Evolutionary conservation across 805 yeast species (phyloP).

Genomic region (Metschnikowia corniflorae): DNA sequence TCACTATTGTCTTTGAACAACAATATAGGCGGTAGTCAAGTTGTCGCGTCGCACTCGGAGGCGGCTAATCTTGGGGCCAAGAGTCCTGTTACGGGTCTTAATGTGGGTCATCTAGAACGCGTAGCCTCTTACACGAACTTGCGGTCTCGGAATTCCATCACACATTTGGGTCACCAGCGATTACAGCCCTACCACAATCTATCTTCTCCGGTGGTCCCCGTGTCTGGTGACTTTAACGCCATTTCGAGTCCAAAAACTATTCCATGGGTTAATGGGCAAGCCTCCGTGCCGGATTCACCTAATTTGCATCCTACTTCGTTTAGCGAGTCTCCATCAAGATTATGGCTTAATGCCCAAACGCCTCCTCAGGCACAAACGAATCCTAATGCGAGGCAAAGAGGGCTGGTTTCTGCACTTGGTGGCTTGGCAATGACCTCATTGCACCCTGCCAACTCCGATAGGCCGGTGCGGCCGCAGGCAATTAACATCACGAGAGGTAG

Average conservation of each 20-base stretch:
- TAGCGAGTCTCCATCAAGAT: conserved; percentile 54
- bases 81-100: conserved; percentile 4
- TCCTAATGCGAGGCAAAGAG: conserved; percentile 20
- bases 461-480: conserved; percentile 1
- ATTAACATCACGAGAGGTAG: conserved; percentile 8
- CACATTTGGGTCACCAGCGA: conserved; percentile 30
- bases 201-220: conserved; percentile 20
- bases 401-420: conserved; percentile 7
- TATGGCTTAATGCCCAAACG: conserved; percentile 50
- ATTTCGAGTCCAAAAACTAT: conserved; percentile 26
- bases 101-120: conserved; percentile 12
- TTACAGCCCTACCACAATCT: conserved; percentile 35
- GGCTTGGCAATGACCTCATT: conserved; percentile 3
- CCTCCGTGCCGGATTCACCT: conserved; percentile 48
- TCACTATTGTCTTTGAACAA: conserved; percentile 36
- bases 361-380: conserved; percentile 41
- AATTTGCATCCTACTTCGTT: conserved; percentile 48
- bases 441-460: conserved; percentile 1
- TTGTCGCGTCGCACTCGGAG: conserved; percentile 1
- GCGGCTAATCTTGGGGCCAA: conserved; percentile 1
- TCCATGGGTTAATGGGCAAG: conserved; percentile 22
- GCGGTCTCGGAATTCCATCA: conserved; percentile 18
- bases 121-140: conserved; percentile 17
- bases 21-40: conserved; percentile 8
- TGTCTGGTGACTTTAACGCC: conserved; percentile 12